Evolutionary conservation across 805 yeast species (phyloP), one percentile per base, ranked within the genome.

Genomic region (Saturnispora galanensis): DNA sequence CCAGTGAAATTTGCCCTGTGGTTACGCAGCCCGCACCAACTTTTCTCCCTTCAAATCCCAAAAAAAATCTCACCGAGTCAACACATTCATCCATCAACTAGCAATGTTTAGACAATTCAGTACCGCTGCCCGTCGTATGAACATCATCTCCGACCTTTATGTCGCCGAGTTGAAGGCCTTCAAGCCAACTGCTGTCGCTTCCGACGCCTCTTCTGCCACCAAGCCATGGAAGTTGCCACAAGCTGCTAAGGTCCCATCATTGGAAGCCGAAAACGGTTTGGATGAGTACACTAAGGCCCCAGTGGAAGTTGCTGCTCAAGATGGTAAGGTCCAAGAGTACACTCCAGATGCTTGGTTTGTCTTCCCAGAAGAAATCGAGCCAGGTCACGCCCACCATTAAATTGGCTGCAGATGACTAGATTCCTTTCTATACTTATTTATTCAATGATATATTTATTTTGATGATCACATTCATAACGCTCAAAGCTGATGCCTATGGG

Each of bases 91-190:
- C 29, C 28, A 18, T 16, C 11, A 2, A n/a, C 5, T 16, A 38
- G 39, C 50, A 47, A 49, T 50, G 52, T 49, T 56, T 30, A 53
- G 58, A 57, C 50, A 46, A 45, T 56, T 60, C 49, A 50, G 59
- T 29, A 50, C 53, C 16, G 46, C 62, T 26, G 47, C 55, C 37
- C 48, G 53, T 39, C 60, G 63, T 57, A 45, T 55, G 38, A 59
- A 89, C 74, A 71, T 84, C 62, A 66, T 89, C 61, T 76, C 85
- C 65, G 96, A 89, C 55, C 76, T 89, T 56, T 89, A 89, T 73
- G 69, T 90, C 61, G 79, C 76, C 65, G 95, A 89, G 68, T 72
- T 93, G 68, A 85, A 81, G 71, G 77, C 79, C 50, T 89, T 85
- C 79, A 87, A 88, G 74, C 89, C 96, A 62, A 76, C 81, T 48